Base-by-base conservation (phyloP, 2,329 filamentous ascomycete genomes). In the Microdochium nivale region DNA sequence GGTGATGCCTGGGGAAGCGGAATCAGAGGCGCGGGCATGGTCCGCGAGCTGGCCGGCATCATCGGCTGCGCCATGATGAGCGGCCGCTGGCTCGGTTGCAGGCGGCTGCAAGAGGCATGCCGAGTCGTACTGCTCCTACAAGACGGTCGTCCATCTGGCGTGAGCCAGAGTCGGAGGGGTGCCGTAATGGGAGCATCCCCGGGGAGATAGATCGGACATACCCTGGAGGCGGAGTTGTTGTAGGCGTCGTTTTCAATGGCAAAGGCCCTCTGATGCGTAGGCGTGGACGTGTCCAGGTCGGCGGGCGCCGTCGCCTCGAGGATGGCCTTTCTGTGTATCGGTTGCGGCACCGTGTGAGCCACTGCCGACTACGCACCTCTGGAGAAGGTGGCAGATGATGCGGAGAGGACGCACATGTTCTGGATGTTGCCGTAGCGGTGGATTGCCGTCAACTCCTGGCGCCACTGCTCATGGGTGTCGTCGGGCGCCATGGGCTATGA, bases 181-280 rank as follows among this genome's bases (percentile, higher is more conserved):
- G n/a, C n/a, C n/a, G n/a, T n/a, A n/a, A n/a, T n/a, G n/a, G n/a
- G n/a, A n/a, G n/a, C n/a, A n/a, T n/a, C n/a, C n/a, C n/a, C n/a
- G n/a, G n/a, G n/a, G n/a, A n/a, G n/a, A n/a, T n/a, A n/a, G n/a
- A 47, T 19, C 14, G 14, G 24, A 19, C 46, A 47, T 75, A 87
- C 86, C 61, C 75, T 69, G 33, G 81, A 82, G 24, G 69, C 59
- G 11, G 83, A 80, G 43, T 70, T 68, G 44, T 79, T 74, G 58
- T 82, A 87, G 13, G 83, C 81, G 11, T 78, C 74, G 47, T 78
- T 79, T 67, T 95, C 90, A 40, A 83, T 70, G 47, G 76, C 66
- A 60, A 86, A 85, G 21, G 88, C 88, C 37, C 61, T 74, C 58
- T 63, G 62, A 37, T 65, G 62, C 10, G 59, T 56, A 3, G 57